Evolutionary conservation across 192 early-diverging fungal genomes (phyloP).

Genomic region (Mortierella claussenii): DNA sequence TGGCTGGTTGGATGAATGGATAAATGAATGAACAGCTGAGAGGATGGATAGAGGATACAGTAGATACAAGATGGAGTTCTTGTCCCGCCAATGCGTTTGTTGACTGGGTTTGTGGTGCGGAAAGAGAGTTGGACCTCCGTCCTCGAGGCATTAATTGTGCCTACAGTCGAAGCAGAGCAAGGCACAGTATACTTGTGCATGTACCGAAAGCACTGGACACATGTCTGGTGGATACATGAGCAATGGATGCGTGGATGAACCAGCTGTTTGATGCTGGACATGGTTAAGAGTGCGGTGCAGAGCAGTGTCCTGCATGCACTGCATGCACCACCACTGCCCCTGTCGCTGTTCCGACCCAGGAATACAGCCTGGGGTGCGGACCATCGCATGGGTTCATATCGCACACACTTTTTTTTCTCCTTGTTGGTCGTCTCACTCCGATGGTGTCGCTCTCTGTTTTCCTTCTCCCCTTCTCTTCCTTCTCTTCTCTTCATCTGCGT

Average conservation of each 20-base stretch:
- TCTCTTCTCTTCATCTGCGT: neutral
- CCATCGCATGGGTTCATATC: too few relatives aligned
- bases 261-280: too few relatives aligned
- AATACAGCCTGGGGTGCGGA: too few relatives aligned
- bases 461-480: neutral
- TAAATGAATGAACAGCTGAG: neutral
- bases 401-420: neutral
- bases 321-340: neutral
- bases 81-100: neutral
- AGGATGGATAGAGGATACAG: neutral
- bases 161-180: too few relatives aligned
- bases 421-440: neutral
- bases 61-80: neutral
- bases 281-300: neutral
- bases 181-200: neutral
- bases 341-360: too few relatives aligned
- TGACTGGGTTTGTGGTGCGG: too few relatives aligned
- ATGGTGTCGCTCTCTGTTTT: neutral
- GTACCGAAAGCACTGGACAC: neutral
- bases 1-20: too few relatives aligned
- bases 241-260: too few relatives aligned
- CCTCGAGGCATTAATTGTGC: too few relatives aligned
- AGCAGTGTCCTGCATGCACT: neutral
- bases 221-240: neutral
- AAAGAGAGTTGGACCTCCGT: neutral